phyloP scores from a whole-genome alignment of 1,139 yeast species.

The Pneumocystis murina region DNA sequence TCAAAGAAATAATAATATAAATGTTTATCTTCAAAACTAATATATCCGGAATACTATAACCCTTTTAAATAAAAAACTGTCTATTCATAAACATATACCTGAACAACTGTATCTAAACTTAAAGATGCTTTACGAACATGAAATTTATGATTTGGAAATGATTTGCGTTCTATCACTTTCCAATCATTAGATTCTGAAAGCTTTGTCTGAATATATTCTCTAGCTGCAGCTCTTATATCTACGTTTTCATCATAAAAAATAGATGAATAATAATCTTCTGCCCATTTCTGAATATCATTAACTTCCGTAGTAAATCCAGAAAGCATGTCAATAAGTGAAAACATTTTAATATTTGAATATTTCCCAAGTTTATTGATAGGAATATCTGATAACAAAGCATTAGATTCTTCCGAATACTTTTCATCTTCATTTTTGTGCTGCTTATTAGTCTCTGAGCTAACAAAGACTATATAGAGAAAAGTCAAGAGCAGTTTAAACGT shows the following conservation, averaged over 20 bases:
- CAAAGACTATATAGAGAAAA: too few relatives aligned
- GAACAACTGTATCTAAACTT: not conserved
- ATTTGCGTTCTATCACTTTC: not conserved
- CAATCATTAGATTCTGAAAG: not conserved
- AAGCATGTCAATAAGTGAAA: too few relatives aligned
- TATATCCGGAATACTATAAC: slow-evolving; percentile 66
- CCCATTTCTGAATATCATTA: not conserved
- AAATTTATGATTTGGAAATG: not conserved
- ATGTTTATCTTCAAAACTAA: slow-evolving; percentile 75
- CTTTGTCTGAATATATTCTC: not conserved
- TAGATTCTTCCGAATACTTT: too few relatives aligned
- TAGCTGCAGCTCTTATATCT: not conserved
- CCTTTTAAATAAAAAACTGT: not conserved
- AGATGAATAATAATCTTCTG: not conserved
- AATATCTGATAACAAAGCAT: too few relatives aligned
- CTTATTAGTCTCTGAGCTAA: too few relatives aligned
- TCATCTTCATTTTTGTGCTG: too few relatives aligned
- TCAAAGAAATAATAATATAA: slow-evolving; percentile 78
- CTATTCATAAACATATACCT: not conserved
- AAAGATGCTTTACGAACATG: not conserved
- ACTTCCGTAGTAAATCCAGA: not conserved
- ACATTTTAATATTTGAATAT: too few relatives aligned
- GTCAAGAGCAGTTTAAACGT: too few relatives aligned
- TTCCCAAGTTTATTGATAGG: too few relatives aligned
- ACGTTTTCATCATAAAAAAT: not conserved